phyloP scores from a whole-genome alignment of 1,284 basidiomycete species.

The Ceratobasidium sp. region DNA sequence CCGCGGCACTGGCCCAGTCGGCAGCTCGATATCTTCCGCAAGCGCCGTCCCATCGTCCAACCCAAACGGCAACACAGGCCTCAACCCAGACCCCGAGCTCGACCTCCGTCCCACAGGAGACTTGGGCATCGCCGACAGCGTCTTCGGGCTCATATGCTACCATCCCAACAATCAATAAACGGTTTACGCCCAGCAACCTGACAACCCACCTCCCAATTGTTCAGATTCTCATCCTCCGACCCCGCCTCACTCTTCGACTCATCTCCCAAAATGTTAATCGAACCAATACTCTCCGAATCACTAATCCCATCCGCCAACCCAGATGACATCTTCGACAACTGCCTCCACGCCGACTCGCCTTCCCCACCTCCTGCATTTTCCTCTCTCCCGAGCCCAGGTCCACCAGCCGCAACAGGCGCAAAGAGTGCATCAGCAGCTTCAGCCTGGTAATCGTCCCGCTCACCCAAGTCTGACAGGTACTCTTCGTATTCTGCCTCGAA shows the following conservation, averaged over 20 bases:
- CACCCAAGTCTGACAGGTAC: slow-evolving; percentile 82
- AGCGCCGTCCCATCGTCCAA: slow-evolving; percentile 77
- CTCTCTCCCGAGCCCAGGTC: slow-evolving; percentile 47
- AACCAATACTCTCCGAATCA: slow-evolving; percentile 88
- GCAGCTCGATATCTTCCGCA: slow-evolving; percentile 64
- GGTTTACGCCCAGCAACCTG: slow-evolving; percentile 21
- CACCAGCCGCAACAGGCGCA: slow-evolving; percentile 47
- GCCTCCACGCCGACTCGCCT: slow-evolving; percentile 76
- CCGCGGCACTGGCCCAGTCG: slow-evolving; percentile 78
- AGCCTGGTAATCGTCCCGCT: slow-evolving; percentile 63
- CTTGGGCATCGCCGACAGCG: slow-evolving; percentile 88
- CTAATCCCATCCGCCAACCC: slow-evolving; percentile 84
- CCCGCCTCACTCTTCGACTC: slow-evolving; percentile 71
- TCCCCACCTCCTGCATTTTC: slow-evolving; percentile 3
- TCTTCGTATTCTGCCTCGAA: slow-evolving; percentile 91
- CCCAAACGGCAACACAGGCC: slow-evolving; percentile 83
- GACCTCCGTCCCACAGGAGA: slow-evolving; percentile 79
- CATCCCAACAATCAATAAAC: neutral
- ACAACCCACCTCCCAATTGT: slow-evolving; percentile 88
- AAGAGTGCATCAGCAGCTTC: slow-evolving; percentile 47
- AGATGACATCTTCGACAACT: slow-evolving; percentile 73
- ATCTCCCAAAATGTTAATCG: slow-evolving; percentile 85
- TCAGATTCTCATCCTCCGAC: slow-evolving; percentile 79
- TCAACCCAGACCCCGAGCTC: slow-evolving; percentile 79
- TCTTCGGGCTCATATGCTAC: slow-evolving; percentile 93